Conservation (phyloP, 192 early-diverging fungal species). For the Linnemannia elongata region DNA sequence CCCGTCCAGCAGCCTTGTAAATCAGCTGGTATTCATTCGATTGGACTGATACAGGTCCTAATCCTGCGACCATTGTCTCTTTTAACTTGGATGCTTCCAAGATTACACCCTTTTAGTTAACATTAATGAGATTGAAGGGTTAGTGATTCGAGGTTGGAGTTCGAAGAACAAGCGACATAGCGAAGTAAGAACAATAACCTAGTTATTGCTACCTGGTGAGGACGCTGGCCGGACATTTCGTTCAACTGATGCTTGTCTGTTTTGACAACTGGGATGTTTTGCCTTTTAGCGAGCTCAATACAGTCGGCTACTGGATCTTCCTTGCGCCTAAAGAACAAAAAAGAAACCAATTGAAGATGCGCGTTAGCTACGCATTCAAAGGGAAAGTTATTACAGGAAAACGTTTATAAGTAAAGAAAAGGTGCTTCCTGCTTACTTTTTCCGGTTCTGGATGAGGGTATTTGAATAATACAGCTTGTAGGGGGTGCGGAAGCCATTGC, state of each 20-base stretch:
- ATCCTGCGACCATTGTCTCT: conserved; percentile 4
- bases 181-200: neutral
- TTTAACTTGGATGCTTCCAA: conserved; percentile 56
- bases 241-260: conserved; percentile 62
- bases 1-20: neutral
- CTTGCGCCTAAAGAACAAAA: conserved; percentile 5
- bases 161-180: neutral
- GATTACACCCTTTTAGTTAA: conserved; percentile 60
- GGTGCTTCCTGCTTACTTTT: conserved; percentile 22
- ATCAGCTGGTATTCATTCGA: conserved; percentile 9
- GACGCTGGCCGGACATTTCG: conserved; percentile 59
- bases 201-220: conserved; percentile 63
- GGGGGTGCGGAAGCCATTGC: conserved; percentile 22
- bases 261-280: conserved; percentile 31
- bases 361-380: neutral
- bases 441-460: conserved; percentile 33
- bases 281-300: conserved; percentile 11
- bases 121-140: neutral
- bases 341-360: neutral
- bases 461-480: conserved; percentile 30
- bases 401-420: neutral
- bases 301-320: conserved; percentile 39
- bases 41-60: conserved; percentile 18
- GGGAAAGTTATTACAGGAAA: neutral
- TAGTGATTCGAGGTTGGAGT: neutral